phyloP scores from a whole-genome alignment of 768 basidiomycete species.

The Guyanaporus albipodus region DNA sequence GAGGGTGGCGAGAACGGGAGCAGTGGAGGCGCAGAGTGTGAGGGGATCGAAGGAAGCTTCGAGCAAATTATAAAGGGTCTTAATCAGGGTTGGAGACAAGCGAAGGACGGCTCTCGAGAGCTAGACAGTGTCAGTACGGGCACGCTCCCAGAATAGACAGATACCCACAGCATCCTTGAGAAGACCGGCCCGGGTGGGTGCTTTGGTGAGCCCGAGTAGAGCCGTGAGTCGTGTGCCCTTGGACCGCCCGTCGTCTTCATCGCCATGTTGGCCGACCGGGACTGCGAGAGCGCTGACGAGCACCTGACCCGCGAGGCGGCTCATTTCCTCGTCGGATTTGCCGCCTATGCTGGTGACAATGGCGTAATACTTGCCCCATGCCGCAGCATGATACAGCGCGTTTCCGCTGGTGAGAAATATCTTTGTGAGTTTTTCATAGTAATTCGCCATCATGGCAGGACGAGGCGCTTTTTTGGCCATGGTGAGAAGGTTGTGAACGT shows the following conservation, averaged over 20 bases:
- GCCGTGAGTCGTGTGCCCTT: conserved; percentile 78
- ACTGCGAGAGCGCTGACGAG: conserved; percentile 91
- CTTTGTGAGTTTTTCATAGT: conserved; percentile 96
- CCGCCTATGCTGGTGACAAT: conserved; percentile 69
- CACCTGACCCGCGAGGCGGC: conserved; percentile 83
- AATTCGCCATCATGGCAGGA: conserved; percentile 96
- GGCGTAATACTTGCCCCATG: conserved; percentile 85
- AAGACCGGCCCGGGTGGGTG: conserved; percentile 83
- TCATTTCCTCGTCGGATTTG: conserved; percentile 72
- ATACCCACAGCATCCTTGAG: conserved; percentile 79
- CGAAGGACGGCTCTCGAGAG: conserved; percentile 80
- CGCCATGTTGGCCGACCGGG: conserved; percentile 66
- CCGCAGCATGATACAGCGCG: conserved; percentile 93
- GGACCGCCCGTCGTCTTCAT: conserved; percentile 52
- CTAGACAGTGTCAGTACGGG: conserved; percentile 35
- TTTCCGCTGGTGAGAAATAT: conserved; percentile 97
- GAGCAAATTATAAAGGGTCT: conserved; percentile 79
- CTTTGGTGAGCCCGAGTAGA: conserved; percentile 75
- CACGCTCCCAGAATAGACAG: background rate
- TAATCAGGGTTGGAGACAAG: conserved; percentile 68
- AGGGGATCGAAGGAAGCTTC: conserved; percentile 94
- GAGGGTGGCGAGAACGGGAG: conserved; percentile 70
- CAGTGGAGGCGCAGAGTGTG: conserved; percentile 71
- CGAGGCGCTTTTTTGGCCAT: conserved; percentile 92
- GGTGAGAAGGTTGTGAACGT: conserved; percentile 92